A percentile compares a stretch with the other conserved stretches of the same genome.
Evolutionary conservation across 371 early-diverging fungal genomes (phyloP).

Genomic region (Synchytrium microbalum): DNA sequence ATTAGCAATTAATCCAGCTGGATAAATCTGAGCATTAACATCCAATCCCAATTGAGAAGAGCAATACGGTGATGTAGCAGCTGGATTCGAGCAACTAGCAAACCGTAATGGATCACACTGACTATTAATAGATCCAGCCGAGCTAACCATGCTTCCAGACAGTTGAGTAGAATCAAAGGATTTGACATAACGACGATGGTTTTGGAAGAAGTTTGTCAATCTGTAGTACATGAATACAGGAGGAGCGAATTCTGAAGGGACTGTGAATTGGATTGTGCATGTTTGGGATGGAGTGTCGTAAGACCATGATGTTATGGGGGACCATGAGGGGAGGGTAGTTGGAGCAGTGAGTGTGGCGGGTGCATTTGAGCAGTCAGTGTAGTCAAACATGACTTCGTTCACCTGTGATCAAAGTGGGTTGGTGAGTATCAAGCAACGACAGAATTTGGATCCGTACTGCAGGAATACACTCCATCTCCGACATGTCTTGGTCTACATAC

Average conservation of each 20-base stretch:
- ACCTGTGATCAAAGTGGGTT: slow-evolving; percentile 31
- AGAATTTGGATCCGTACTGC: background rate
- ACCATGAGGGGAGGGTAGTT: slow-evolving; percentile 8
- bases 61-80: too few relatives aligned
- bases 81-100: too few relatives aligned
- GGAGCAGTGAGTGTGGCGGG: slow-evolving; percentile 15
- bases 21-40: slow-evolving; percentile 60
- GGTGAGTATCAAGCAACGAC: background rate
- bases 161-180: slow-evolving; percentile 80
- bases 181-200: slow-evolving; percentile 92
- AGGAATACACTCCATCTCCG: too few relatives aligned
- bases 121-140: slow-evolving; percentile 30
- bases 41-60: slow-evolving; percentile 7
- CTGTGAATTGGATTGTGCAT: slow-evolving; percentile 70
- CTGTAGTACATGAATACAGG: slow-evolving; percentile 92
- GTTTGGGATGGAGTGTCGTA: slow-evolving; percentile 27
- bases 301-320: slow-evolving; percentile 31
- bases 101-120: slow-evolving; percentile 29
- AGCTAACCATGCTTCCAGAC: slow-evolving; percentile 46
- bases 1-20: slow-evolving; percentile 98
- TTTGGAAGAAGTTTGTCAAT: slow-evolving; percentile 96
- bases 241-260: slow-evolving; percentile 56
- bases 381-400: slow-evolving; percentile 79
- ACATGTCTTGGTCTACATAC: slow-evolving; percentile 16
- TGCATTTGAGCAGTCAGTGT: slow-evolving; percentile 65